Evolutionary conservation across 495 filamentous ascomycete genomes (phyloP).

Genomic region (Aspergillus conjunctus): DNA sequence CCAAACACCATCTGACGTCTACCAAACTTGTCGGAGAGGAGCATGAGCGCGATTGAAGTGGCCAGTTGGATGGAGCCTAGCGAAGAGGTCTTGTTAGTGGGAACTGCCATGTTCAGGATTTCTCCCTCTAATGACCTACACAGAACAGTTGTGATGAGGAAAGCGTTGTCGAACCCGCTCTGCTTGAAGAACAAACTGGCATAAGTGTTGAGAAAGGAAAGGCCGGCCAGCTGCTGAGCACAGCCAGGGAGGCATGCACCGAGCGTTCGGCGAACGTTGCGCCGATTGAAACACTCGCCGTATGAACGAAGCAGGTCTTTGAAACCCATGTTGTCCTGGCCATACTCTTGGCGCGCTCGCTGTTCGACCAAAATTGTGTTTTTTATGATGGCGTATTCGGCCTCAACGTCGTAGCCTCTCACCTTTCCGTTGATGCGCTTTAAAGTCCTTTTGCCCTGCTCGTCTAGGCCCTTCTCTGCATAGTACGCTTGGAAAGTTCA

Average conservation of each 20-base stretch:
- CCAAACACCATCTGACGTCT: neutral
- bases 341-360: conserved; percentile 4
- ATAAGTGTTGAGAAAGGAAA: conserved; percentile 3
- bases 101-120: neutral
- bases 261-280: conserved; percentile 5
- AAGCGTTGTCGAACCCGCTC: conserved; percentile 2
- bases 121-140: neutral
- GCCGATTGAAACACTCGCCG: conserved; percentile 6
- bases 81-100: neutral
- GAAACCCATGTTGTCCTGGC: neutral
- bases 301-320: neutral
- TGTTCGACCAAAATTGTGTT: conserved; percentile 8
- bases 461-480: neutral
- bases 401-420: conserved; percentile 11
- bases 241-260: conserved; percentile 3
- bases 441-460: neutral
- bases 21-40: neutral
- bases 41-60: conserved; percentile 2
- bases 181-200: conserved; percentile 7
- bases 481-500: neutral
- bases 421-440: neutral
- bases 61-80: conserved; percentile 5
- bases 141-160: conserved; percentile 4
- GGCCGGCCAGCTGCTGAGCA: conserved; percentile 8
- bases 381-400: conserved; percentile 11